Evolutionary conservation across 2,329 filamentous ascomycete genomes (phyloP).

Genomic region (Colletotrichum brevisporum): DNA sequence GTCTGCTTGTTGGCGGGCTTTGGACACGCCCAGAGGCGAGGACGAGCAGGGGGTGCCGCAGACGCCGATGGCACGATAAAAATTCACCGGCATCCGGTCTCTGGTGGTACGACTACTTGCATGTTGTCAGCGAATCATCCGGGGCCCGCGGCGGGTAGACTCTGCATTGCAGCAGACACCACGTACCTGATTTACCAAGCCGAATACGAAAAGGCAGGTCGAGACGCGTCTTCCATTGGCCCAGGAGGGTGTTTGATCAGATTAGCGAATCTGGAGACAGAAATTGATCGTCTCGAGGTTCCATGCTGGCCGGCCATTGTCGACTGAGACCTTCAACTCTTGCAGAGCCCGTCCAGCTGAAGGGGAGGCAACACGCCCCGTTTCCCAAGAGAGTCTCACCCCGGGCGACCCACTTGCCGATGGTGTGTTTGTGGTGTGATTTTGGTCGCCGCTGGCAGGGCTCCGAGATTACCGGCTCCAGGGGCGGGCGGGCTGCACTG

Average conservation of each 20-base stretch:
- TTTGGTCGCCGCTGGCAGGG: constrained; percentile 13
- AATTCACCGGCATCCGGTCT: constrained; percentile 36
- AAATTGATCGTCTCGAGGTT: constrained; percentile 12
- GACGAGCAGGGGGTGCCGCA: constrained; percentile 23
- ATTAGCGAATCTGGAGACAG: constrained; percentile 30
- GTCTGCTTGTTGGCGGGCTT: constrained; percentile 28
- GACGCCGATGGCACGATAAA: constrained; percentile 37
- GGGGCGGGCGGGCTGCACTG: constrained; percentile 1
- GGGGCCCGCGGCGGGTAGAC: not conserved
- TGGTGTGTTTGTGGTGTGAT: constrained; percentile 40
- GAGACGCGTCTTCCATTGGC: constrained; percentile 9
- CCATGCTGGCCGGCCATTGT: not conserved
- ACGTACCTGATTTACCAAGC: not conserved
- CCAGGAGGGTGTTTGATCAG: not conserved
- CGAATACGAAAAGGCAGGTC: constrained; percentile 31
- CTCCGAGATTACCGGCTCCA: constrained; percentile 34
- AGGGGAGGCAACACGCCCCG: constrained; percentile 2
- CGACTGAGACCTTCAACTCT: not conserved
- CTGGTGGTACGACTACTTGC: constrained; percentile 32
- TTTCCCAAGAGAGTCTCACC: constrained; percentile 24
- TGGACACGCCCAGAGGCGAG: constrained; percentile 15
- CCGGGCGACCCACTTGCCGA: constrained; percentile 38
- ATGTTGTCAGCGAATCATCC: constrained; percentile 27
- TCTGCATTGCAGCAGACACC: too few relatives aligned
- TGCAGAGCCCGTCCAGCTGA: constrained; percentile 22